A percentile compares a stretch with the other conserved stretches of the same genome.
Conservation (phyloP, 192 early-diverging fungal species). For the Coemansia sp. region DNA sequence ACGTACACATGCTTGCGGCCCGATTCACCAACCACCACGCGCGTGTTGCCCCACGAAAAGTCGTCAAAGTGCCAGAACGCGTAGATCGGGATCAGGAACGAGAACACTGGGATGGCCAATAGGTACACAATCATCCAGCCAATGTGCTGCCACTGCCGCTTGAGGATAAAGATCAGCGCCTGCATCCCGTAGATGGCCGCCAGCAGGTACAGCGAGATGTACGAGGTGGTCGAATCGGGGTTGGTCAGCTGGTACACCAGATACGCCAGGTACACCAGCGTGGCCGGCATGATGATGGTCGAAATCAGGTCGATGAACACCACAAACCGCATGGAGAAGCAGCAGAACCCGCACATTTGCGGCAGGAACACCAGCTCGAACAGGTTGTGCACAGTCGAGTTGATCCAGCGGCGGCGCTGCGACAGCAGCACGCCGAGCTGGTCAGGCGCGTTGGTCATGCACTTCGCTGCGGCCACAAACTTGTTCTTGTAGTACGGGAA, state of each 20-base stretch:
- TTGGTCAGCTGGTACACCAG: conserved; percentile 70
- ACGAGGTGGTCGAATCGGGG: conserved; percentile 58
- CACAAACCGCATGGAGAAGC: conserved; percentile 96
- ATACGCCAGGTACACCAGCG: conserved; percentile 75
- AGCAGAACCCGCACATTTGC: conserved; percentile 94
- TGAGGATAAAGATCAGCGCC: conserved; percentile 80
- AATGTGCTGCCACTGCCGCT: conserved; percentile 87
- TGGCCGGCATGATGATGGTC: conserved; percentile 77
- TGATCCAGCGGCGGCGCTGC: conserved; percentile 99
- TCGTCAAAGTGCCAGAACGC: conserved; percentile 99
- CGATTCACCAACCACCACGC: conserved; percentile 82
- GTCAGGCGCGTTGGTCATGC: conserved; percentile 92
- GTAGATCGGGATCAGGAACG: conserved; percentile 78
- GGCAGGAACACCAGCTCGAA: conserved; percentile 82
- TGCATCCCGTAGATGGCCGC: conserved; percentile 87
- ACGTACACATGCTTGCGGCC: conserved; percentile 61
- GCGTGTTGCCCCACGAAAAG: conserved; percentile 98
- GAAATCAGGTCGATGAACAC: conserved; percentile 91
- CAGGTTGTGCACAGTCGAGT: conserved; percentile 98
- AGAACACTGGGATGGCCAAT: conserved; percentile 84
- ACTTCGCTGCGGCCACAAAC: conserved; percentile 89
- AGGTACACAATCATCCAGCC: conserved; percentile 97
- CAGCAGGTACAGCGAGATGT: conserved; percentile 79
- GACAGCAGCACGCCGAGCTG: conserved; percentile 89
- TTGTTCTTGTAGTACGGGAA: conserved; percentile 95